Evolutionary conservation across 305 asterid genomes (phyloP).

Genomic region (Ruellia speciosa): DNA sequence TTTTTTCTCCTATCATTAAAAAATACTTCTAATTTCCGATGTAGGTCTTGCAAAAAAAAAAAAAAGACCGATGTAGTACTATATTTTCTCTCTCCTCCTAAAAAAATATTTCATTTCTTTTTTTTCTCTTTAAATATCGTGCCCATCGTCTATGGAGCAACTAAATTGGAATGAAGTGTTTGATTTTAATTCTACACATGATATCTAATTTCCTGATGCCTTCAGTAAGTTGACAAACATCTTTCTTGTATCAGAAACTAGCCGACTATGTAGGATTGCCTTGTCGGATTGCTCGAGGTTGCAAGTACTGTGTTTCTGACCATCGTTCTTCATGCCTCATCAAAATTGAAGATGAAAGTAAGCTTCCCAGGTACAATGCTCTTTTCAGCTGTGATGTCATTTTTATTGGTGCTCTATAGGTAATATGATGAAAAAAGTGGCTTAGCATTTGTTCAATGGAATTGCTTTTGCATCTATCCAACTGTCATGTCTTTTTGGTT

Average conservation of each 20-base stretch:
- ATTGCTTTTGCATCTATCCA: not conserved
- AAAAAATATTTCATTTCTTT: too few species aligned
- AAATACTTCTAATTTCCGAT: too few species aligned
- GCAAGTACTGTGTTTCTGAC: constrained; percentile 82
- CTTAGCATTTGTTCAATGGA: not conserved
- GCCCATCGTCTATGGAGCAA: too few species aligned
- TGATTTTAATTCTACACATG: not conserved
- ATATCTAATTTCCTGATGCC: too few species aligned
- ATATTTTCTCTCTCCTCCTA: too few species aligned
- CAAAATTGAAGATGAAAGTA: constrained; percentile 64
- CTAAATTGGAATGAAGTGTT: too few species aligned
- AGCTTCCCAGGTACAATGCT: constrained; percentile 44
- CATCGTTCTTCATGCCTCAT: constrained; percentile 88
- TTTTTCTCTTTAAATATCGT: too few species aligned
- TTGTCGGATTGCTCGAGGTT: constrained; percentile 91
- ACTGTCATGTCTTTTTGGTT: not conserved
- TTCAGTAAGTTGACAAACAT: constrained; percentile 15
- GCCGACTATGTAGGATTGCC: constrained; percentile 97
- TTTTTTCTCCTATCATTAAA: too few species aligned
- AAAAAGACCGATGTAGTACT: too few species aligned
- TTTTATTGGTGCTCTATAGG: not conserved
- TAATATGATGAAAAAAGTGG: too few species aligned
- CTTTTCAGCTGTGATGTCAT: constrained; percentile 10
- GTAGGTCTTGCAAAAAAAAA: too few species aligned
- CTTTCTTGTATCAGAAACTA: constrained; percentile 55